phyloP scores from a whole-genome alignment of 257 asterid species.

The Scutellaria galericulata region DNA sequence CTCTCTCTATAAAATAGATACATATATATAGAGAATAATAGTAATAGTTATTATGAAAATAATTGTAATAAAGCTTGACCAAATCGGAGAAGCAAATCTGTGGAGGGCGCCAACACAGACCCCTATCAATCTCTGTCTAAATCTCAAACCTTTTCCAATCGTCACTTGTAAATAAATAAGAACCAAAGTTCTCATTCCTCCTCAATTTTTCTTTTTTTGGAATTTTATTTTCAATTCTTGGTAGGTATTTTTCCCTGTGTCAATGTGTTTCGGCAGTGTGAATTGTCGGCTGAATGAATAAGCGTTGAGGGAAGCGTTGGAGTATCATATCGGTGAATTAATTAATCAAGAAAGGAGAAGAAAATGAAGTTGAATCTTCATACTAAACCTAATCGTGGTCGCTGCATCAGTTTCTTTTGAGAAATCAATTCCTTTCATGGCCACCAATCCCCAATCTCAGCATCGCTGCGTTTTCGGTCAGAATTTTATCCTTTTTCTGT shows the following conservation, averaged over 20 bases:
- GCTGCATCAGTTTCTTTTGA: conserved; percentile 46
- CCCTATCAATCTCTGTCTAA: conserved; percentile 20
- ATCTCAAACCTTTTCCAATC: background rate
- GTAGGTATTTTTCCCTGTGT: background rate
- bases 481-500: conserved; percentile 25
- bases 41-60: too few species aligned
- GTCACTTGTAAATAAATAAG: conserved; percentile 20
- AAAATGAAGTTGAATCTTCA: conserved; percentile 41
- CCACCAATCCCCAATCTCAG: conserved; percentile 68
- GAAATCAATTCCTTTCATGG: conserved; percentile 33
- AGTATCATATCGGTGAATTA: background rate
- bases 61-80: too few species aligned
- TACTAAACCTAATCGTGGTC: background rate
- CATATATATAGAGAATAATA: too few species aligned
- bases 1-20: too few species aligned
- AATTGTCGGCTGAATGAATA: conserved; percentile 11
- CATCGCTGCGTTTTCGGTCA: conserved; percentile 93
- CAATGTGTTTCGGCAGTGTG: background rate
- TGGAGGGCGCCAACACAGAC: conserved; percentile 31
- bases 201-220: background rate
- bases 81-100: background rate
- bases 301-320: background rate
- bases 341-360: conserved; percentile 19
- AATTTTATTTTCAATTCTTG: background rate
- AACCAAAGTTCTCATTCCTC: background rate